A percentile compares a stretch with the other conserved stretches of the same genome.
Evolutionary conservation across 2,329 filamentous ascomycete species (phyloP).

Genomic region (Clonostachys solani): DNA sequence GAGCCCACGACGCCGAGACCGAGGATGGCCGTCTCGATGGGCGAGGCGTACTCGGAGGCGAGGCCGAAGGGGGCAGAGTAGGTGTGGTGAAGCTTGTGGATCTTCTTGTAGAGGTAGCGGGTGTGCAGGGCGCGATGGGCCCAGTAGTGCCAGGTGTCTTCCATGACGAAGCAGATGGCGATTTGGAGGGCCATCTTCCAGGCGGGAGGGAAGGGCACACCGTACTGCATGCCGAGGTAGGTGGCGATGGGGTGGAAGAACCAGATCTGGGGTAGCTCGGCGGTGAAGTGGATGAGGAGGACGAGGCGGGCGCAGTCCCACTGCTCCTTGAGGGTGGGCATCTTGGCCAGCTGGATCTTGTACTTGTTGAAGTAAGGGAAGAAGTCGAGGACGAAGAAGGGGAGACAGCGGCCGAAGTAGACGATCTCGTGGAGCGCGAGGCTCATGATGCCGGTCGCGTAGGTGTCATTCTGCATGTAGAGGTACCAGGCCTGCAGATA

Average conservation of each 20-base stretch:
- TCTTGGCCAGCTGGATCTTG: slow-evolving; percentile 89
- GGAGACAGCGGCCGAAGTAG: slow-evolving; percentile 88
- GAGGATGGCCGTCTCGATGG: slow-evolving; percentile 93
- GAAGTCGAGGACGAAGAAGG: slow-evolving; percentile 88
- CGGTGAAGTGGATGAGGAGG: slow-evolving; percentile 92
- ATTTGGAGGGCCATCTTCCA: slow-evolving; percentile 91
- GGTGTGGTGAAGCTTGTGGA: slow-evolving; percentile 99
- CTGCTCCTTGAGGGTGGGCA: slow-evolving; percentile 87
- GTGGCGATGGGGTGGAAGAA: slow-evolving; percentile 96
- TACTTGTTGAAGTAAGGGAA: slow-evolving; percentile 87
- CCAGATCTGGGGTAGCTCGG: slow-evolving; percentile 98
- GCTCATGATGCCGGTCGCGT: slow-evolving; percentile 96
- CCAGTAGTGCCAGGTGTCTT: slow-evolving; percentile 99
- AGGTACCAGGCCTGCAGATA: slow-evolving; percentile 76
- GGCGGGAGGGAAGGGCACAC: slow-evolving; percentile 81
- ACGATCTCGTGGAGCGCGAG: slow-evolving; percentile 91
- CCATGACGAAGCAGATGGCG: slow-evolving; percentile 87
- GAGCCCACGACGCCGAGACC: slow-evolving; percentile 80
- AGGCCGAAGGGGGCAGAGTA: slow-evolving; percentile 97
- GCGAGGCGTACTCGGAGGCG: slow-evolving; percentile 95
- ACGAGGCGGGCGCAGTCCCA: slow-evolving; percentile 92
- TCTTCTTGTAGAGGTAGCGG: slow-evolving; percentile 89
- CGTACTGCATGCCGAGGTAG: slow-evolving; percentile 83
- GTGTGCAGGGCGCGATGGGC: slow-evolving; percentile 89
- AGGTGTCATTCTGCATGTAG: slow-evolving; percentile 95